Base-by-base conservation (phyloP, 164 flowering plant genomes). In the Magnolia kwangsiensis region DNA sequence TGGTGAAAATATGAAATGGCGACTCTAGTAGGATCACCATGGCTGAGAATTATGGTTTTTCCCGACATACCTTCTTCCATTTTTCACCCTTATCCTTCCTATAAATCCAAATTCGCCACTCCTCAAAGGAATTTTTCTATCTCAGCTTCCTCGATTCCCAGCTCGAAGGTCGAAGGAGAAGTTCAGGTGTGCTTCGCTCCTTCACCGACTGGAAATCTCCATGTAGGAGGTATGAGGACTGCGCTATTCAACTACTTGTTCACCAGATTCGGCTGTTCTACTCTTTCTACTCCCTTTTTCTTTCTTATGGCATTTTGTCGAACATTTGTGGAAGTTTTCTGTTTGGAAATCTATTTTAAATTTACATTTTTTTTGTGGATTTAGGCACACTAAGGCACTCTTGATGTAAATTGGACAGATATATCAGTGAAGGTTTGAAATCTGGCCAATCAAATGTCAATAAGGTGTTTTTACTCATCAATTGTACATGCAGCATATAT, bases 151-250 rank as follows among this genome's bases (percentile, higher is more conserved):
- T 51, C 78, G 1, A 71, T 21, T 68, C 64, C 85, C 7, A 77
- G 67, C 67, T 74, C 73, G 75, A 76, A 49, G 74, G 82, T 19
- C 7, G 80, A 78, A 29, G 90, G 82, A 71, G 80, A 85, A 64
- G 93, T 92, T 69, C 86, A 95, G 8, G 97, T 92, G 20, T 95
- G 98, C 8, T 96, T 96, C 65, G 97, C 98, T 72, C 99, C 99
- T 76, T 94, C 97, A 1, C 99, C 99, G 0, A 96, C 99, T 21
- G 97, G 99, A 6, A 91, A 92, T 75, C 94, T 96, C 58, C 99
- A 96, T 61, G 98, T 96, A 1, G 99, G 99, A 2, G 98, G 99
- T 45, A 95, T 97, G 5, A 81, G 98, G 78, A 96, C 99, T 10
- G 99, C 97, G 3, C 95, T 94, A n/a, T 96, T 89, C 84, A 94